Base-by-base conservation (phyloP, 805 yeast species). In the Candida peoriensis region DNA sequence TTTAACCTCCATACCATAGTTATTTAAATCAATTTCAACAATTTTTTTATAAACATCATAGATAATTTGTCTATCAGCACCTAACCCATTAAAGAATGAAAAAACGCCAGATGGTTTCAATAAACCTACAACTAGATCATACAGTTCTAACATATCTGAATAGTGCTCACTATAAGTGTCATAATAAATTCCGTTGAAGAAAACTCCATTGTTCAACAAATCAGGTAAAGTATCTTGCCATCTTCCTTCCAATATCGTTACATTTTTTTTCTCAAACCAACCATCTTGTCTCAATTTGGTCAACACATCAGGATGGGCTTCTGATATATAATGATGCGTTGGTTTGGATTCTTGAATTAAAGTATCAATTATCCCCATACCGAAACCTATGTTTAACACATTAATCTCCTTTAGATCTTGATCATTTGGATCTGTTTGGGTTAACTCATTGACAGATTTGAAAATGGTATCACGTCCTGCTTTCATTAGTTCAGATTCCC, bases 101-200 rank as follows among this genome's bases (percentile, higher is more conserved):
- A 89, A 88, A 1, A 77, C 72, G 8, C 97, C 97, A 22, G 75
- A 72, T 7, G 93, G 85, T 54, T 82, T 81, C 45, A 89, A 61
- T 32, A 89, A 62, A 0, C 96, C 97, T 14, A 87, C 94, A 5
- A 85, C 69, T 10, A 72, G 54, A 58, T 90, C 96, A 53, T 81
- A 86, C 19, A 90, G 65, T 33, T 85, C 90, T 30, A 87, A 65
- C 93, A 89, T 83, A 54, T 89, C 96, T 41, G 68, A 68, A 57
- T 90, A 89, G 55, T 86, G 94, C 55, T 89, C 97, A 43, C 95
- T 83, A 57, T 82, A 89, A 0, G 97, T 90, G 56, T 89, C 97
- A 55, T 84, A 89, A 59, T 89, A 89, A 23, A 90, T 83, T 4
- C 97, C 97, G 54, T 88, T 87, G 58, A 89, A 84, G 49, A 78